Base-by-base conservation (phyloP, 805 yeast species). In the Debaryomyces maramus region DNA sequence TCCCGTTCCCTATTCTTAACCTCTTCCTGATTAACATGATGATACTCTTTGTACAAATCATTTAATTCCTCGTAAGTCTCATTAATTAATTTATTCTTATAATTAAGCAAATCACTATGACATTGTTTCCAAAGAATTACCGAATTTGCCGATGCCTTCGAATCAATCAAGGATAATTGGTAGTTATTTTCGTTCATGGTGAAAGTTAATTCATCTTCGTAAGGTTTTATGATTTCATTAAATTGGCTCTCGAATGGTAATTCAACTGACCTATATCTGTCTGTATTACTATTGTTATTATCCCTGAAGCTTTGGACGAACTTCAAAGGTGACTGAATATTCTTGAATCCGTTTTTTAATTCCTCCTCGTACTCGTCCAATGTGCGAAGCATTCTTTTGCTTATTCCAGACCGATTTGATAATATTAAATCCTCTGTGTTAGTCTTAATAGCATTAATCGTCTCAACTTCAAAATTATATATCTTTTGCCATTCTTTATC, bases 91-190 rank as follows among this genome's bases (percentile, higher is more conserved):
- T 58, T 41, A 15, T 58, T 50, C 41, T 61, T 63, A 19, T 51
- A 43, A 5, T 50, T 45, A 13, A 53, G 32, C 34, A 67, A 47
- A 17, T 60, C 50, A 15, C 43, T 46, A 27, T 55, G 50, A 48
- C 58, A 67, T 33, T 57, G 63, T 30, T 63, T 52, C 74, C 74
- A 70, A n/a, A 64, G 41, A 3, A 63, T 56, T 3, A 43, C 43
- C 16, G 57, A 49, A 30, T 64, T 55, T 6, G 57, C 56, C 16
- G 51, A 48, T 6, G 54, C 39, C 22, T 49, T 47, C 8, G 44
- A 39, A 6, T 51, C 46, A 2, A 60, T 45, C 35, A 69, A 44
- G 3, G 48, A 39, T 1, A 48, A 45, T 43, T 61, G 71, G 40
- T 65, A 67, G 14, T 47, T 43, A 27, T 56, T 61, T 39, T 65